Percentiles rank a stretch among this genome's conserved stretches.
Conservation (phyloP, 768 basidiomycete species). For the Lyophyllum atratum region DNA sequence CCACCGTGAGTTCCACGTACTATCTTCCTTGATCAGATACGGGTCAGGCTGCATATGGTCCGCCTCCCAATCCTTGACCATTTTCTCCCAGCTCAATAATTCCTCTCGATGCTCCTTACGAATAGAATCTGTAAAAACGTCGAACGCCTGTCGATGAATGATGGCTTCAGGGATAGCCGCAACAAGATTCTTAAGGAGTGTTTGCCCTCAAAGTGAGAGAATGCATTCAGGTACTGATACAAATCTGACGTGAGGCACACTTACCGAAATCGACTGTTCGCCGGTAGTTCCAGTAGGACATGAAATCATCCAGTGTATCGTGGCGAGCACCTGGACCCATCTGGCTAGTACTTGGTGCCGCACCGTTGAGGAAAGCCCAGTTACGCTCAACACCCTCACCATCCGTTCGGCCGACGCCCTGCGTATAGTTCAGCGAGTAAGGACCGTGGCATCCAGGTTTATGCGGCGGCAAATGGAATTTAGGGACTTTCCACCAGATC, state of each 20-base stretch:
- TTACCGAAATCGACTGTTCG: slow-evolving; percentile 13
- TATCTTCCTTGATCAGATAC: slow-evolving; percentile 8
- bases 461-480: slow-evolving; percentile 31
- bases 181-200: slow-evolving; percentile 4
- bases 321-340: slow-evolving; percentile 25
- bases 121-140: slow-evolving; percentile 6
- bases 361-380: slow-evolving; percentile 23
- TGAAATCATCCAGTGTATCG: slow-evolving; percentile 26
- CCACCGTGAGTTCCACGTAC: background rate
- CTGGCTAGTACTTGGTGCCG: slow-evolving; percentile 18
- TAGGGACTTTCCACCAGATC: slow-evolving; percentile 22
- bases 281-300: slow-evolving; percentile 21
- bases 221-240: background rate
- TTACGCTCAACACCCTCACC: slow-evolving; percentile 17
- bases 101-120: background rate
- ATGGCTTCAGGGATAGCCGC: slow-evolving; percentile 12
- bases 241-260: background rate
- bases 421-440: slow-evolving; percentile 24
- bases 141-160: slow-evolving; percentile 6
- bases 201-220: slow-evolving; percentile 1
- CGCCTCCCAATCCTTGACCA: slow-evolving; percentile 8
- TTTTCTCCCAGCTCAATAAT: background rate
- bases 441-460: slow-evolving; percentile 17
- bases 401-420: slow-evolving; percentile 22
- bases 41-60: slow-evolving; percentile 1